Percentiles rank a stretch among this genome's conserved stretches.
phyloP scores from a whole-genome alignment of 2,329 filamentous ascomycete genomes.

The Coniochaeta pulveracea region DNA sequence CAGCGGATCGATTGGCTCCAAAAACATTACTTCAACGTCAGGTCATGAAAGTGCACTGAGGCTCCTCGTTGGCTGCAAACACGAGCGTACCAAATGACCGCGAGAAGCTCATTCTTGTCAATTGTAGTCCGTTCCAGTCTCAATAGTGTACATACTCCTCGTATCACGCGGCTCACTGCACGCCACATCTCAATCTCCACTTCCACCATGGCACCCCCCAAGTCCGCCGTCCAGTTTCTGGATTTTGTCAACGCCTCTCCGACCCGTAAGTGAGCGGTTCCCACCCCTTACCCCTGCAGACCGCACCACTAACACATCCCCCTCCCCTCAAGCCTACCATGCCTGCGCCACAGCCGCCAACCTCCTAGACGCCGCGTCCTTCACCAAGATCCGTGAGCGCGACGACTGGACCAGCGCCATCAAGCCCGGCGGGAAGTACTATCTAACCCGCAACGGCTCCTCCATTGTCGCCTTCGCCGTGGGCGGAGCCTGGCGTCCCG shows the following conservation, averaged over 20 bases:
- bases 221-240: slow-evolving; percentile 69
- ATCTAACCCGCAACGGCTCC: slow-evolving; percentile 84
- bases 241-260: slow-evolving; percentile 92
- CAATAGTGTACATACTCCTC: no score
- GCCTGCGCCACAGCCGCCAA: slow-evolving; percentile 70
- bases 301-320: neutral
- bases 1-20: no score
- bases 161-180: slow-evolving; percentile 5
- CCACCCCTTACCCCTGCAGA: neutral
- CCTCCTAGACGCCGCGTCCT: slow-evolving; percentile 72
- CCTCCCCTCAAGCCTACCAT: slow-evolving; percentile 65
- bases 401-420: slow-evolving; percentile 77
- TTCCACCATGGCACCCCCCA: slow-evolving; percentile 37
- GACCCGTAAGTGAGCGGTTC: slow-evolving; percentile 61
- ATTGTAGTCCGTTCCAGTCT: no score
- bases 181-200: slow-evolving; percentile 9
- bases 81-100: no score
- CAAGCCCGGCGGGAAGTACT: slow-evolving; percentile 86
- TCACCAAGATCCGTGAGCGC: slow-evolving; percentile 79
- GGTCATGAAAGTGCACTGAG: no score
- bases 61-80: no score
- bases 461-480: slow-evolving; percentile 90
- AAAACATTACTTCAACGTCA: no score
- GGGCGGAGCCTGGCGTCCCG: slow-evolving; percentile 80
- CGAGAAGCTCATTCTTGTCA: no score